These are phyloP conservation scores for Nicotiana knightiana DNA, from an alignment of 257 asterid species.

Conservation along the genomic window DNA sequence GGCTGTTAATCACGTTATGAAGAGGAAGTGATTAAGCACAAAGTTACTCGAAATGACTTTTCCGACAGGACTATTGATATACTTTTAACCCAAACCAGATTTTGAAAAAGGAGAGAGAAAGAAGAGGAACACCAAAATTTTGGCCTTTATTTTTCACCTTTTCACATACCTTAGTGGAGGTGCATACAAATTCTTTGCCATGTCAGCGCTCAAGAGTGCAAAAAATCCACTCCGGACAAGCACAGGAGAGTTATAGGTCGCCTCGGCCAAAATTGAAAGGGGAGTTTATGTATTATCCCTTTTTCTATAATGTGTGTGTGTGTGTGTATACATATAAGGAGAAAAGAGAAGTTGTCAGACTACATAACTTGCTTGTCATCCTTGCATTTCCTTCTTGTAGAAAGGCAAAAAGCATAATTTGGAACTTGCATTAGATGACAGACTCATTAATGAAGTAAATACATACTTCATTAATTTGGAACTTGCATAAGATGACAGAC, in stretches of 20 bases:
- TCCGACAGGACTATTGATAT: neutral
- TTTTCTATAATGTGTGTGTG: no score
- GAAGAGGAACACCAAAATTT: neutral
- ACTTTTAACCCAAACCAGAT: neutral
- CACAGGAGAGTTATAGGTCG: neutral
- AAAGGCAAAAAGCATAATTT: neutral
- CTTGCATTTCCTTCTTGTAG: neutral
- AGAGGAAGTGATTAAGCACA: neutral
- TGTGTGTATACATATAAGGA: no score
- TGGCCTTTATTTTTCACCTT: neutral
- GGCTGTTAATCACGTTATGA: neutral
- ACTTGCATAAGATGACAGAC: neutral
- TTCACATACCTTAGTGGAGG: neutral
- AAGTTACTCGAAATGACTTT: neutral
- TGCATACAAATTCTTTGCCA: neutral
- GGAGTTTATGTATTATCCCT: neutral
- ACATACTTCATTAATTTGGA: conserved; percentile 39
- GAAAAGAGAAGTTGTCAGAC: conserved; percentile 2
- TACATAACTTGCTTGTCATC: neutral
- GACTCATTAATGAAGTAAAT: neutral
- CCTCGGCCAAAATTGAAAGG: neutral
- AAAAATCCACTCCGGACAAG: neutral
- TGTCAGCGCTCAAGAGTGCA: neutral
- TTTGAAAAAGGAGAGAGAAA: neutral
- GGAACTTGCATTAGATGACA: neutral